phyloP scores from a whole-genome alignment of 805 yeast genomes.

The Saccharomycopsis capsularis region DNA sequence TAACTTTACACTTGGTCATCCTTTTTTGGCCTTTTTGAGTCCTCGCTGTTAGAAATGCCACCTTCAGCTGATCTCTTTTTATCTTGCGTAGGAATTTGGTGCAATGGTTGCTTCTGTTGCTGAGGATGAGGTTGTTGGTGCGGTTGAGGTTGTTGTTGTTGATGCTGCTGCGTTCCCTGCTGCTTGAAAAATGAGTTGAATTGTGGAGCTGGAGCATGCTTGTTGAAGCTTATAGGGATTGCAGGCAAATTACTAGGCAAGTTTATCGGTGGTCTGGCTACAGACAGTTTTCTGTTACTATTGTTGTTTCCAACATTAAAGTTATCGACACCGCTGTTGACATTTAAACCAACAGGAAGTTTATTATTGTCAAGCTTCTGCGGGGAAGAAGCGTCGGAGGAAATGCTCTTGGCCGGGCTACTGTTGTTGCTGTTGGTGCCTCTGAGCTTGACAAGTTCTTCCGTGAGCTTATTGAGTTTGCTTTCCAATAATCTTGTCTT shows the following conservation, averaged over 20 bases:
- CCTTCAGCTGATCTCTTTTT: slow-evolving; percentile 19
- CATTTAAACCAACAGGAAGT: too few relatives aligned
- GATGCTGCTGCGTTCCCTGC: neutral
- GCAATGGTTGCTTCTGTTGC: neutral
- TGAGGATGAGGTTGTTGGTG: neutral
- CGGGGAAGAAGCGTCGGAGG: neutral
- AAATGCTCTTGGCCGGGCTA: slow-evolving; percentile 1
- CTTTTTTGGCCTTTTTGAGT: slow-evolving; percentile 18
- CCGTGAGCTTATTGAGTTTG: slow-evolving; percentile 10
- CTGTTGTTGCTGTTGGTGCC: neutral
- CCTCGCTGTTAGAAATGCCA: neutral
- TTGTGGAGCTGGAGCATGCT: neutral
- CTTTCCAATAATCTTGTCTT: slow-evolving; percentile 15
- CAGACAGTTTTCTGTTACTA: neutral
- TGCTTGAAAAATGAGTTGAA: neutral
- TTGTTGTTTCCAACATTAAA: too few relatives aligned
- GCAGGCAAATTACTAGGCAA: neutral
- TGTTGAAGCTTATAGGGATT: neutral
- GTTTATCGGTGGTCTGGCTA: slow-evolving; percentile 2
- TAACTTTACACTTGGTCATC: too few relatives aligned
- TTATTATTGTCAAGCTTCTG: neutral
- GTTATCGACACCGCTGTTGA: too few relatives aligned
- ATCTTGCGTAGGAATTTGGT: neutral
- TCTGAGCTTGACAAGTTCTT: slow-evolving; percentile 1
- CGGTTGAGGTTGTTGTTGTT: neutral